A percentile compares a stretch with the other conserved stretches of the same genome.
phyloP scores from a whole-genome alignment of 306 rosid genomes.

The Vigna angularis region DNA sequence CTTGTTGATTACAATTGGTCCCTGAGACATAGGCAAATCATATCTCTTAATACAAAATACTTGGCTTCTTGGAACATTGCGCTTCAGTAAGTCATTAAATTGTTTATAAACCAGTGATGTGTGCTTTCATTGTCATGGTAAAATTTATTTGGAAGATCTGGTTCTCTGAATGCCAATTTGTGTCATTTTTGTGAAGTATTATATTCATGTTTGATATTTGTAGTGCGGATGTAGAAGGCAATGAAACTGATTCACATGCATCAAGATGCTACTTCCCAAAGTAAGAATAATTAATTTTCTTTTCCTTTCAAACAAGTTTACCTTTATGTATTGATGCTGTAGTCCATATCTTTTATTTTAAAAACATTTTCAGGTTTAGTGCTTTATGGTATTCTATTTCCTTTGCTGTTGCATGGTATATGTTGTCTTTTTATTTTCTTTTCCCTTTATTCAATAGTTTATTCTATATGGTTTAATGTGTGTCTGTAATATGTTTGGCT shows the following conservation, averaged over 20 bases:
- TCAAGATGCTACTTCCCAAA: slow-evolving; percentile 71
- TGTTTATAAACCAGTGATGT: neutral
- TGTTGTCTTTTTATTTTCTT: slow-evolving; percentile 5
- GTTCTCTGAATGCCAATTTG: slow-evolving; percentile 21
- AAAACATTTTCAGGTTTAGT: slow-evolving; percentile 4
- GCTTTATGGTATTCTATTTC: slow-evolving; percentile 23
- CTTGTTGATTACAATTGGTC: slow-evolving; percentile 77
- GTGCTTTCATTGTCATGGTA: neutral
- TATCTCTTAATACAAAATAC: slow-evolving; percentile 70
- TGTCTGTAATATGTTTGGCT: slow-evolving; percentile 34
- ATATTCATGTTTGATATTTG: slow-evolving; percentile 30
- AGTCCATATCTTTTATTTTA: slow-evolving; percentile 16
- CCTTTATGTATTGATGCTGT: slow-evolving; percentile 28
- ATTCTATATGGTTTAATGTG: slow-evolving; percentile 7
- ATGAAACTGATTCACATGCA: slow-evolving; percentile 53
- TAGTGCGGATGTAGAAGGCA: slow-evolving; percentile 54
- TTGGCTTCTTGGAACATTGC: slow-evolving; percentile 60
- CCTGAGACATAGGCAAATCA: slow-evolving; percentile 63
- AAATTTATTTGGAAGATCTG: slow-evolving; percentile 32
- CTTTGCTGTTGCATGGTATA: slow-evolving; percentile 21
- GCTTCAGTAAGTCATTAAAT: slow-evolving; percentile 60
- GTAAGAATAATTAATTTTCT: slow-evolving; percentile 50
- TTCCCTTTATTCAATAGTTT: slow-evolving; percentile 28
- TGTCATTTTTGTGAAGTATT: slow-evolving; percentile 30
- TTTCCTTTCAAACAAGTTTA: slow-evolving; percentile 23